phyloP scores from a whole-genome alignment of 2,329 filamentous ascomycete genomes.

The Emmonsiellopsis sp. region DNA sequence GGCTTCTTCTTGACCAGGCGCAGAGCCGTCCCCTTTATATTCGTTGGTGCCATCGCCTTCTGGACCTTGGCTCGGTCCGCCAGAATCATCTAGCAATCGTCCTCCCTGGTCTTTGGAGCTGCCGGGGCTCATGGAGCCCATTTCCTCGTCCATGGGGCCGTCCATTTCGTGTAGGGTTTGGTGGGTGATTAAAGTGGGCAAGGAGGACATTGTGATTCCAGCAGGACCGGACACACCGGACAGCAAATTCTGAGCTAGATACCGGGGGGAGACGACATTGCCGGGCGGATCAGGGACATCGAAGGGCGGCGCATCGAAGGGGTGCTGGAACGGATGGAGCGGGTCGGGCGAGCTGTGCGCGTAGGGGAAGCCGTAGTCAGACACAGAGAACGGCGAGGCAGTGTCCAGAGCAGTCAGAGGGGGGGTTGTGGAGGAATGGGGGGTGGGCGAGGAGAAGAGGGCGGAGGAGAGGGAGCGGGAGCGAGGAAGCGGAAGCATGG shows the following conservation, averaged over 20 bases:
- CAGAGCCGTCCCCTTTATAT: not conserved
- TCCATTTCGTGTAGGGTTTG: not conserved
- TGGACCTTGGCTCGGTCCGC: not conserved
- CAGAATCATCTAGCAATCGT: not conserved
- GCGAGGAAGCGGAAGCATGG: not conserved
- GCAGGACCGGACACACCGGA: not conserved
- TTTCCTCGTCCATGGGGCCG: not conserved
- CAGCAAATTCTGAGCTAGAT: not conserved
- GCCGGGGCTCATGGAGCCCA: not conserved
- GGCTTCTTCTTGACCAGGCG: not conserved
- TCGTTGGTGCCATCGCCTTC: not conserved
- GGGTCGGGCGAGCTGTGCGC: not conserved
- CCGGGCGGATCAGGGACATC: not conserved
- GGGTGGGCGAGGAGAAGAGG: not conserved
- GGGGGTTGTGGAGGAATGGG: not conserved
- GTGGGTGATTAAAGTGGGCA: not conserved
- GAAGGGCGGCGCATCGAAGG: not conserved
- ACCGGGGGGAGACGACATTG: not conserved
- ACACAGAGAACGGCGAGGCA: not conserved
- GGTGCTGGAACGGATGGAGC: not conserved
- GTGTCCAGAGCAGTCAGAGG: not conserved
- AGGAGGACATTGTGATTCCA: not conserved
- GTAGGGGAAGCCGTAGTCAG: not conserved
- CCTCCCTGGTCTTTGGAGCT: not conserved
- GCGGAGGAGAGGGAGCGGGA: not conserved